Conservation (phyloP, 306 rosid species). For the Cucumis melo region DNA sequence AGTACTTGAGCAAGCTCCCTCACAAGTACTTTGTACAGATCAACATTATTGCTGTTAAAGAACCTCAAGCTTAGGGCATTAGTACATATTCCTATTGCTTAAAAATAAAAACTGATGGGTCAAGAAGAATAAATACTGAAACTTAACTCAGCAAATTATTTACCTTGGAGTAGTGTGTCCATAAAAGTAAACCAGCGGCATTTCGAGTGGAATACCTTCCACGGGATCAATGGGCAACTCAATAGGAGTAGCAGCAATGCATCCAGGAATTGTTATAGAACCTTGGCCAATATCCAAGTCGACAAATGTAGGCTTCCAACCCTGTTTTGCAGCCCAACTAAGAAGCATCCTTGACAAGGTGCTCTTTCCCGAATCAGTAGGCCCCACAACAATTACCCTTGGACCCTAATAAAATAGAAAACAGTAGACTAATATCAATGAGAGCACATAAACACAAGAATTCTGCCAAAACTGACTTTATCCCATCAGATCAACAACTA, state of each 20-base stretch:
- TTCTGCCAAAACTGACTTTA: neutral
- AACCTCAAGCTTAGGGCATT: slow-evolving; percentile 14
- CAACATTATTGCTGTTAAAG: slow-evolving; percentile 58
- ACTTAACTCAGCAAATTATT: neutral
- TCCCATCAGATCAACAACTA: neutral
- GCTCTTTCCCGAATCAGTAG: slow-evolving; percentile 85
- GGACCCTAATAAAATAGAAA: slow-evolving; percentile 56
- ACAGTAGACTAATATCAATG: neutral
- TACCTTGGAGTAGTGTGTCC: slow-evolving; percentile 89
- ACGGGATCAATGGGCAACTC: slow-evolving; percentile 96
- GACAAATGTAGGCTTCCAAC: slow-evolving; percentile 88
- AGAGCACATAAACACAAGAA: neutral
- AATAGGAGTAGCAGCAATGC: slow-evolving; percentile 89
- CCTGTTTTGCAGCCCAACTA: slow-evolving; percentile 97
- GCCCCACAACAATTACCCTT: slow-evolving; percentile 91
- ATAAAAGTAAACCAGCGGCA: slow-evolving; percentile 81
- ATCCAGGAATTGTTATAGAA: slow-evolving; percentile 80
- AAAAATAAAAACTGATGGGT: neutral
- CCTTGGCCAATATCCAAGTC: slow-evolving; percentile 98
- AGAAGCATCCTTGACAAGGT: slow-evolving; percentile 87
- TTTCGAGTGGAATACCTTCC: slow-evolving; percentile 88
- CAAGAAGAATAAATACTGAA: neutral
- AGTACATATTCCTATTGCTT: neutral
- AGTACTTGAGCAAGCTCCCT: slow-evolving; percentile 80
- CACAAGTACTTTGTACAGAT: slow-evolving; percentile 73